phyloP scores from a whole-genome alignment of 1,284 basidiomycete genomes.

The Sporisorium exsertum region DNA sequence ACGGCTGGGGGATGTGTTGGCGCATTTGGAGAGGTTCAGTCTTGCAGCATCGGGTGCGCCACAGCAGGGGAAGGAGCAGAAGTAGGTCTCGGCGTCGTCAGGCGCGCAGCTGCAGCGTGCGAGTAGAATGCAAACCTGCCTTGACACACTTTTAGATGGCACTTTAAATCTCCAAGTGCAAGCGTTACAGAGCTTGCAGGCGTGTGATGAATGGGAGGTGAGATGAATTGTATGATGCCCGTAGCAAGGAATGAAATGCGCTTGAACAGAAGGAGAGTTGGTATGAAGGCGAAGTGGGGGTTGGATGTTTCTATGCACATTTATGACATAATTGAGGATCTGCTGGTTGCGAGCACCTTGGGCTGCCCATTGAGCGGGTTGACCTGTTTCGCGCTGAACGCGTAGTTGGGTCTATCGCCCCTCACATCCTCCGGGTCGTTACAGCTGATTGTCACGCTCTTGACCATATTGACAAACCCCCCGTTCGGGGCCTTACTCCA shows the following conservation, averaged over 20 bases:
- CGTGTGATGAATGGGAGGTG: background rate
- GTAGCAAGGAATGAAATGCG: background rate
- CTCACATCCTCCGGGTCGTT: slow-evolving; percentile 38
- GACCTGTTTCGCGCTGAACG: slow-evolving; percentile 23
- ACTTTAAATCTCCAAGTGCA: background rate
- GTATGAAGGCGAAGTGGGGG: slow-evolving; percentile 16
- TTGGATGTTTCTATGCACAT: background rate
- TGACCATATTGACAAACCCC: slow-evolving; percentile 43
- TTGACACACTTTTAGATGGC: background rate
- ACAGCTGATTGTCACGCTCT: slow-evolving; percentile 35
- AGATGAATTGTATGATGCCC: background rate
- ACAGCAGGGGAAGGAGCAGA: background rate
- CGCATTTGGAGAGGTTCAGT: slow-evolving; percentile 37
- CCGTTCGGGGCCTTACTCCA: slow-evolving; percentile 42
- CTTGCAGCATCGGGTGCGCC: slow-evolving; percentile 5
- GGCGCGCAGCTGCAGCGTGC: background rate
- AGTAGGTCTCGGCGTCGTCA: background rate
- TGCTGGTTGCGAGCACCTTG: slow-evolving; percentile 19
- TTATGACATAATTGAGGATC: slow-evolving; percentile 28
- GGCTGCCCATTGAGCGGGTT: slow-evolving; percentile 41
- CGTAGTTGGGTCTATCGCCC: slow-evolving; percentile 29
- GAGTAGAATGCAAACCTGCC: background rate
- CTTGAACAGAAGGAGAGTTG: background rate
- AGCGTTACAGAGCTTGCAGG: background rate
- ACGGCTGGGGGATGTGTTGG: slow-evolving; percentile 36